Percentiles rank a stretch among this genome's conserved stretches.
Conservation (phyloP, 2,329 filamentous ascomycete species). For the Botrytis aclada region DNA sequence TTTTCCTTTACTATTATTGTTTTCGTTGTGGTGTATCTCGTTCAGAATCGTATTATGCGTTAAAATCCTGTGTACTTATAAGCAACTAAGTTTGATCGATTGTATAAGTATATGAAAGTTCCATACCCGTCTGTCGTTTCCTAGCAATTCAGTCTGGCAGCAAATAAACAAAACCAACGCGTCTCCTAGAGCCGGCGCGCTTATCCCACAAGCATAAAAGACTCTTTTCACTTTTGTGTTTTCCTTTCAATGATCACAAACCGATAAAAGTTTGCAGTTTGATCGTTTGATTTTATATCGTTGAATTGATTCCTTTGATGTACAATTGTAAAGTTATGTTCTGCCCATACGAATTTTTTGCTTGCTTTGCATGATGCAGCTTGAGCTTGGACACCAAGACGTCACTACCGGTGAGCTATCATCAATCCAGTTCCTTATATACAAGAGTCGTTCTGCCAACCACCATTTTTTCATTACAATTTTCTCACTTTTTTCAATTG, state of each 20-base stretch:
- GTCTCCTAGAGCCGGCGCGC: not conserved
- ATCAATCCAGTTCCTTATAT: not conserved
- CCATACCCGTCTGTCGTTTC: not conserved
- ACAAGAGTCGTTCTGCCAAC: conserved; percentile 10
- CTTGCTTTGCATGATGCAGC: conserved; percentile 10
- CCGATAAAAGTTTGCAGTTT: not conserved
- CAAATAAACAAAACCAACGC: not conserved
- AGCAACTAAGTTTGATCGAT: not conserved
- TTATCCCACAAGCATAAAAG: not conserved
- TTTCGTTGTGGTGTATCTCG: not conserved
- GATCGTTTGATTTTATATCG: not conserved
- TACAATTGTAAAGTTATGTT: not conserved
- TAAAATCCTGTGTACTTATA: not conserved
- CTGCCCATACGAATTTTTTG: not conserved
- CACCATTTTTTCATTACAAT: not conserved
- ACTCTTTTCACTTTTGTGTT: not conserved
- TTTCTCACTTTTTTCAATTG: not conserved
- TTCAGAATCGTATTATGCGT: not conserved
- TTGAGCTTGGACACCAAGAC: conserved; percentile 14
- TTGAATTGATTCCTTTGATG: not conserved
- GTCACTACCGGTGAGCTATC: conserved; percentile 14
- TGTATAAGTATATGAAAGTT: not conserved
- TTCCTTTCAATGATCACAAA: not conserved
- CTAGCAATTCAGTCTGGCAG: not conserved
- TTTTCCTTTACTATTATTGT: not conserved